phyloP scores from a whole-genome alignment of 1,284 basidiomycete genomes.

The Takashimella tepidaria region DNA sequence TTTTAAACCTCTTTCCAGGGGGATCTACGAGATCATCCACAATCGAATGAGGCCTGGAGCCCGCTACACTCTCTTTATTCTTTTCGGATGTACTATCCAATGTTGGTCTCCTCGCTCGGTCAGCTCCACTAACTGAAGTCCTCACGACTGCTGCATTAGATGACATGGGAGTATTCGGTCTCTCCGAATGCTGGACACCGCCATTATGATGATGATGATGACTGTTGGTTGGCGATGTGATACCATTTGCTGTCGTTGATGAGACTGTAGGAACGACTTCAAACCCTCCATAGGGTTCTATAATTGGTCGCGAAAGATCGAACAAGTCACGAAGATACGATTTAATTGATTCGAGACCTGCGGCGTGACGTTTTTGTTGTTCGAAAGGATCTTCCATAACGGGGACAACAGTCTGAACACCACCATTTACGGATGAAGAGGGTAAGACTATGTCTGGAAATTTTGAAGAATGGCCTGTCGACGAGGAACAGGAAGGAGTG shows the following conservation, averaged over 20 bases:
- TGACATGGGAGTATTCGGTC: constrained; percentile 8
- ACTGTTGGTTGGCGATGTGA: constrained; percentile 1
- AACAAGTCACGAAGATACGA: constrained; percentile 92
- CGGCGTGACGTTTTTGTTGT: constrained; percentile 23
- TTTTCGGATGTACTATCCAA: constrained; percentile 13
- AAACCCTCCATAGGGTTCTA: constrained; percentile 41
- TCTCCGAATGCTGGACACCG: constrained; percentile 19
- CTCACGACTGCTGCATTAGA: constrained; percentile 3
- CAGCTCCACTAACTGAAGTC: constrained; percentile 13
- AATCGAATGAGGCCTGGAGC: background rate
- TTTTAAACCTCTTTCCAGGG: constrained; percentile 78
- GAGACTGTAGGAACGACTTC: constrained; percentile 26
- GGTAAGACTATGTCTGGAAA: too few relatives aligned
- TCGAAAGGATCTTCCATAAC: background rate
- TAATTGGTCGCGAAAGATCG: constrained; percentile 57
- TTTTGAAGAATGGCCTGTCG: too few relatives aligned
- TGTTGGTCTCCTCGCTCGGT: constrained; percentile 23
- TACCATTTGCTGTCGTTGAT: constrained; percentile 1
- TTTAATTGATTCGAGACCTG: constrained; percentile 80
- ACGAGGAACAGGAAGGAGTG: background rate
- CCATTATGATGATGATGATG: too few relatives aligned
- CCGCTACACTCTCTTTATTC: background rate
- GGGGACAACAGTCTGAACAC: constrained; percentile 31
- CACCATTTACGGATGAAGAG: background rate
- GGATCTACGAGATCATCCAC: background rate